Percentiles rank a stretch among this genome's conserved stretches.
Conservation (phyloP, 2,329 filamentous ascomycete genomes). For the Dactylellina cionopaga region DNA sequence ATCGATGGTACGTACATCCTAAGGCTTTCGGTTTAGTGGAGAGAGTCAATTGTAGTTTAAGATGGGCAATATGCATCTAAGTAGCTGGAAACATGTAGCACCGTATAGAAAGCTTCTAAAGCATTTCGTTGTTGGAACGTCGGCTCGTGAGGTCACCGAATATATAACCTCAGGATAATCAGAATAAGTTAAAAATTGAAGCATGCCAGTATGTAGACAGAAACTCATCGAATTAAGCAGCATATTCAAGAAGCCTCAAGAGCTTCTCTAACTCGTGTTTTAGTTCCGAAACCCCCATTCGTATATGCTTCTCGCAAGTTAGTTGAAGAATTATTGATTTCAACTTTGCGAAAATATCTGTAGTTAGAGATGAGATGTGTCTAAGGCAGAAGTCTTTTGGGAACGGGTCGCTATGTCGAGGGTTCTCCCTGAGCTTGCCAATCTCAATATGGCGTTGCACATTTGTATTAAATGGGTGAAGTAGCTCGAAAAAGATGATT, state of each 20-base stretch:
- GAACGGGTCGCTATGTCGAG: slow-evolving; percentile 21
- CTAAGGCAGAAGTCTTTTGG: slow-evolving; percentile 24
- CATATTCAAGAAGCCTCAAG: background rate
- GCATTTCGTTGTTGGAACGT: no score
- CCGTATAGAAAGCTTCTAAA: no score
- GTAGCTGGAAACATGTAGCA: no score
- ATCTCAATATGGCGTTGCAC: slow-evolving; percentile 26
- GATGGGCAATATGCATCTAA: no score
- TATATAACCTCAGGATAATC: no score
- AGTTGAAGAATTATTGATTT: slow-evolving; percentile 31
- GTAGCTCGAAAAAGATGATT: slow-evolving; percentile 71
- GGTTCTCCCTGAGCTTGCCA: slow-evolving; percentile 11
- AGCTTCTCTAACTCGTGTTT: slow-evolving; percentile 25
- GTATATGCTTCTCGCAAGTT: slow-evolving; percentile 14
- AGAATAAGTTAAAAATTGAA: no score
- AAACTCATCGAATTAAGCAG: no score
- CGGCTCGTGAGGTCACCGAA: no score
- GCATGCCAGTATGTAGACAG: no score
- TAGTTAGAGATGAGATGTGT: background rate
- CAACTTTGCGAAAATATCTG: background rate
- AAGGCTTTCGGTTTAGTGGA: no score
- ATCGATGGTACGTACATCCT: no score
- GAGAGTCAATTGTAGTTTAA: no score
- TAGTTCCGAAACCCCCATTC: slow-evolving; percentile 31
- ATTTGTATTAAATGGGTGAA: slow-evolving; percentile 66